A percentile compares a stretch with the other conserved stretches of the same genome.
Conservation (phyloP, 1,284 basidiomycete genomes). For the Ceratobasidium sp. region DNA sequence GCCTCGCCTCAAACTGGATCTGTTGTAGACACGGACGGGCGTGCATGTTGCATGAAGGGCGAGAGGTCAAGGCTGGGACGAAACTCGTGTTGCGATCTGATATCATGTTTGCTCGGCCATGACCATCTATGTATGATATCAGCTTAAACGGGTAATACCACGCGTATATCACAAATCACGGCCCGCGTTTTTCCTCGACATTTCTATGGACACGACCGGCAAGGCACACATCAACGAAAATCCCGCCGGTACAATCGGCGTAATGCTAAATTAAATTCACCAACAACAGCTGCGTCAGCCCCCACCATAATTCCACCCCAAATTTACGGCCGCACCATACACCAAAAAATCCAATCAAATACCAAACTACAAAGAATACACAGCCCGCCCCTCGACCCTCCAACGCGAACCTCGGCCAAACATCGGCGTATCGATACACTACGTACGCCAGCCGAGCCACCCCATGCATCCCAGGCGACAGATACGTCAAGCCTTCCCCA, state of each 20-base stretch:
- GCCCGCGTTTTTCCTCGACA: background rate
- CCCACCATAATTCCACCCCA: background rate
- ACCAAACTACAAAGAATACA: slow-evolving; percentile 2
- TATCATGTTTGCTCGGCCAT: slow-evolving; percentile 65
- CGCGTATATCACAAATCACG: background rate
- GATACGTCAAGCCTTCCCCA: background rate
- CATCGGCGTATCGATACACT: slow-evolving; percentile 5
- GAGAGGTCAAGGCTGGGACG: slow-evolving; percentile 69
- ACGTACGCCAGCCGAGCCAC: slow-evolving; percentile 6
- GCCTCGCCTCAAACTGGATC: background rate
- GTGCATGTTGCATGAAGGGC: slow-evolving; percentile 82
- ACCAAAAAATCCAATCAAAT: slow-evolving; percentile 19
- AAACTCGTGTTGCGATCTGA: slow-evolving; percentile 84
- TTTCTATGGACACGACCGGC: background rate
- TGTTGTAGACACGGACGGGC: slow-evolving; percentile 72
- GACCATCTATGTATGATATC: background rate
- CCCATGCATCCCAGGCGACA: background rate
- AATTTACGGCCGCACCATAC: background rate
- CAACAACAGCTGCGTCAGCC: background rate
- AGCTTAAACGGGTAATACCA: too few relatives aligned
- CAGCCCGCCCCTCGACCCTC: background rate
- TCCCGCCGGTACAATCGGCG: background rate
- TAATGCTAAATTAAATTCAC: background rate
- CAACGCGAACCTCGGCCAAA: background rate
- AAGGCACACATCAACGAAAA: background rate